phyloP scores from a whole-genome alignment of 75 land plant species.

The Larix kaempferi region DNA sequence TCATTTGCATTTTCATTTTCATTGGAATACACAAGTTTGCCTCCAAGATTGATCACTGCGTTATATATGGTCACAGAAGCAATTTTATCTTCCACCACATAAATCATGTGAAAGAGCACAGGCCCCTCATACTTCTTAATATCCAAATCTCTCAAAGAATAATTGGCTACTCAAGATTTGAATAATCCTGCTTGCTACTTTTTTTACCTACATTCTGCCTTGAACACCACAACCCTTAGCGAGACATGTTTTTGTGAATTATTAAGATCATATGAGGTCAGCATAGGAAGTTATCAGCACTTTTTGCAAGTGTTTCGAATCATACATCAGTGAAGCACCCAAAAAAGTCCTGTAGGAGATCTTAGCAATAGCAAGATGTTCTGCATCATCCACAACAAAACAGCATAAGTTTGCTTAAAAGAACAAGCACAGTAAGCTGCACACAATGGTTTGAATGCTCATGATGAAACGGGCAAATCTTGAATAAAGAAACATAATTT shows the following conservation, averaged over 20 bases:
- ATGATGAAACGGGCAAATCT: not conserved
- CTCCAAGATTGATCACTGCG: not conserved
- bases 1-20: not conserved
- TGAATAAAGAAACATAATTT: not conserved
- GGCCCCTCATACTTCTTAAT: not conserved
- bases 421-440: not conserved
- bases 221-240: not conserved
- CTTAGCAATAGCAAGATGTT: not conserved
- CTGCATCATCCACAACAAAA: not conserved
- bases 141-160: not conserved
- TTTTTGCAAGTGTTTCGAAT: not conserved
- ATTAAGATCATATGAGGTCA: not conserved
- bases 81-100: not conserved
- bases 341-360: not conserved
- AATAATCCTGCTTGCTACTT: not conserved
- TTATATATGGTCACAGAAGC: not conserved
- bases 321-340: not conserved
- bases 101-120: no score
- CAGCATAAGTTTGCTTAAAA: not conserved
- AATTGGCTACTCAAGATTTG: not conserved
- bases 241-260: no score
- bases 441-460: no score
- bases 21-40: not conserved
- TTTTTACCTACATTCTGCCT: not conserved
- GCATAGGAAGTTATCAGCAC: not conserved